Evolutionary conservation across 441 rosid genomes (phyloP).

Genomic region (Aleurites moluccanus): DNA sequence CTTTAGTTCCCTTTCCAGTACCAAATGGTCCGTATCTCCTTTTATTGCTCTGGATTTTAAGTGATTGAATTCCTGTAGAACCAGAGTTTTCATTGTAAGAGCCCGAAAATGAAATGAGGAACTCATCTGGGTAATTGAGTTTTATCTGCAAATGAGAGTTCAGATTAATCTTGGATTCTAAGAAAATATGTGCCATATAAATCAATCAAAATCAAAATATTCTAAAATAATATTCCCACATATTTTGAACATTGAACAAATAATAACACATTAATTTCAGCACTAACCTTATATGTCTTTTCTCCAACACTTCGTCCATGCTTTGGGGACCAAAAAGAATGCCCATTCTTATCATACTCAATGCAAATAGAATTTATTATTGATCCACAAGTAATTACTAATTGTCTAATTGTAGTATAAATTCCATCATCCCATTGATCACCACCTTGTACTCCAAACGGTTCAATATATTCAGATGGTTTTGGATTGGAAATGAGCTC

Average conservation of each 20-base stretch:
- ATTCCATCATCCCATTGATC: background rate
- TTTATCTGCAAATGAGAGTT: too few species aligned
- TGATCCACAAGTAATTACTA: background rate
- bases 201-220: too few species aligned
- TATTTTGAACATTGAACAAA: too few species aligned
- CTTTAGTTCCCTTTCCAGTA: background rate
- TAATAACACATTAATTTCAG: too few species aligned
- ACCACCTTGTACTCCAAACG: background rate
- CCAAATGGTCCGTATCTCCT: background rate
- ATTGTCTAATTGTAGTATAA: background rate
- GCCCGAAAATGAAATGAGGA: background rate
- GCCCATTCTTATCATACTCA: too few species aligned
- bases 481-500: background rate
- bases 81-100: background rate
- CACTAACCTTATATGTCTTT: too few species aligned
- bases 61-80: background rate
- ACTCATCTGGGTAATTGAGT: too few species aligned
- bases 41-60: background rate
- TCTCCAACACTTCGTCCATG: too few species aligned
- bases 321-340: too few species aligned
- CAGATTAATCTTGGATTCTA: too few species aligned
- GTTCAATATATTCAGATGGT: background rate
- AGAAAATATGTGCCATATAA: too few species aligned
- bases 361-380: background rate
- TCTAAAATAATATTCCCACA: too few species aligned